These are phyloP conservation scores for Kalaharituber pfeilii DNA, from an alignment of 2,329 filamentous ascomycete species.

Conservation along the genomic window DNA sequence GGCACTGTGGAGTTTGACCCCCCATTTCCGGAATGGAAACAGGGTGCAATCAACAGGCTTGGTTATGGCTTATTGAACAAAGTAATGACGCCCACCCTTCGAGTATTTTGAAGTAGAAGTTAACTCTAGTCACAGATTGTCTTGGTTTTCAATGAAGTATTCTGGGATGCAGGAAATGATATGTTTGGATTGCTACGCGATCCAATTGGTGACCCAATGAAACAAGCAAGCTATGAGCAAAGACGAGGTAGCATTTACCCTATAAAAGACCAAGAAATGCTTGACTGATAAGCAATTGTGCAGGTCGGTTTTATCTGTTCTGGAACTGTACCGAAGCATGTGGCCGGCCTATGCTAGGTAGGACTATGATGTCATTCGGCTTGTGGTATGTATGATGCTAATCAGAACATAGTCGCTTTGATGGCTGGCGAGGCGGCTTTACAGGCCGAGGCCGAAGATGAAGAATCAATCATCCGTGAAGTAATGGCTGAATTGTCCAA, in stretches of 20 bases:
- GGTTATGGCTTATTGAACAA: conserved; percentile 94
- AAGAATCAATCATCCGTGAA: conserved; percentile 60
- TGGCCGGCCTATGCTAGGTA: conserved; percentile 44
- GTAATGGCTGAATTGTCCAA: conserved; percentile 60
- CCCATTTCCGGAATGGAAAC: conserved; percentile 73
- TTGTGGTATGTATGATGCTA: conserved; percentile 15
- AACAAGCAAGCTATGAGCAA: conserved; percentile 19
- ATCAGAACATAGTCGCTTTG: conserved; percentile 72
- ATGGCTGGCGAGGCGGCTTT: conserved; percentile 94
- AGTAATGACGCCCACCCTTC: conserved; percentile 12
- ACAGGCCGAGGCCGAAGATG: conserved; percentile 60
- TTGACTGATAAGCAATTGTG: conserved; percentile 1
- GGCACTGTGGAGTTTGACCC: conserved; percentile 70
- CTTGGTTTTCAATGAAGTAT: conserved; percentile 69
- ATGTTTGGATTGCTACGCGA: conserved; percentile 86
- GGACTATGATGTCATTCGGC: background rate
- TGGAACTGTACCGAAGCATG: conserved; percentile 89
- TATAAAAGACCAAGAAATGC: too few relatives aligned
- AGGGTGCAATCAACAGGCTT: conserved; percentile 58
- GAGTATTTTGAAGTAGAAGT: background rate
- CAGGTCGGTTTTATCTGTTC: conserved; percentile 72
- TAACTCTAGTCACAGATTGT: conserved; percentile 37
- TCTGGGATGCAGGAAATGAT: conserved; percentile 79
- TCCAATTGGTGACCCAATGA: conserved; percentile 30
- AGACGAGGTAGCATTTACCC: conserved; percentile 12